Base-by-base conservation (phyloP, 805 yeast species). In the Ogataea ramenticola region DNA sequence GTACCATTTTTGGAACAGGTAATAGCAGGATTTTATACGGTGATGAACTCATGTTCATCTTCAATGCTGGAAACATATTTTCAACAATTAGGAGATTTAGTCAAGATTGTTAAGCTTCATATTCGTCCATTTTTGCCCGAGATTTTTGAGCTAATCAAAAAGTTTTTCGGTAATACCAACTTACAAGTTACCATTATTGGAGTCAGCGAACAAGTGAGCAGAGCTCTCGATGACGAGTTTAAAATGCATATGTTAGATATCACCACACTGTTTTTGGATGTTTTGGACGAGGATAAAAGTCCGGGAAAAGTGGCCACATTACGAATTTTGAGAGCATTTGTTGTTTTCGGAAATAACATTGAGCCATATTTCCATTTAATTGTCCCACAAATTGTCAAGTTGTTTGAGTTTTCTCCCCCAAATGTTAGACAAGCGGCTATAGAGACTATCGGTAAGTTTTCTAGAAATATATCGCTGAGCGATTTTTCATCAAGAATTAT, bases 401-500 rank as follows among this genome's bases (percentile, higher is more conserved):
- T 91, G 67, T 83, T 90, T 55, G 96, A 93, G 56, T 76, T 67
- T 48, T 72, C 79, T 1, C 80, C 89, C 1, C 66, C 79, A 1
- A 66, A 68, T 15, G 70, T 91, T 30, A 69, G 87, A 44, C 75
- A 74, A 45, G 80, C 86, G 37, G 89, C 97, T 0, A 81, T 93
- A 44, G 82, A 82, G 40, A 80, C 96, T 0, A 70, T 93, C 36
- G 96, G 96, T 0, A 83, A 85, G 54, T 62, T 93, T 24, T 80
- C 96, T 1, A 80, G 79, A 51, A 75, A 71, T 33, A 82, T 91
- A 4, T 75, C 79, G 47, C 66, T 93, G 44, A 80, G 79, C 45
- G 98, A 91, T 51, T 83, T 89, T 87, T 82, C 96, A 0, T 85
- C 96, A 1, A 71, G 96, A 49, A 85, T 93, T 41, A 77, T 93